Evolutionary conservation across 2,329 filamentous ascomycete species (phyloP), one percentile per base, ranked within the genome.

Genomic region (Colletotrichum australisinense): DNA sequence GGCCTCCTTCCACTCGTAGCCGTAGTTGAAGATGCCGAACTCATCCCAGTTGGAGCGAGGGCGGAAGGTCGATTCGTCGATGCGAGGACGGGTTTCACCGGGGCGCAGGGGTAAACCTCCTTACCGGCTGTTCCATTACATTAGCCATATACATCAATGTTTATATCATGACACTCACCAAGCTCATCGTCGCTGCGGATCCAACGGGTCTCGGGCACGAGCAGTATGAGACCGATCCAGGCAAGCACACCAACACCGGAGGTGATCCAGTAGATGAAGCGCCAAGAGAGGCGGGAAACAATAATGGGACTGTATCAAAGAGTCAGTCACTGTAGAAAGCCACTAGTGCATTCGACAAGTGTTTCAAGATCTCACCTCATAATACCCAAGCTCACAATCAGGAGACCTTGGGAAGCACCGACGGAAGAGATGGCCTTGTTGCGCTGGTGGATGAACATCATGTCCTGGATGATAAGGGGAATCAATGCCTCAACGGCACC

Each of bases 361-460:
- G 24, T n/a, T 28, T 19, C 22, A 16, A 6, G 35, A 1, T 58
- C 69, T 26, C 9, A 74, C 73, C 73, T 74, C 58, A 76, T 76
- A 2, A 80, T 78, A 28, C 79, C 79, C 8, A 81, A 74, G 5
- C 74, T 78, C 3, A 80, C 79, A 53, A 80, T 78, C 16, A 81
- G 73, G 12, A 83, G 24, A 4, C 80, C 81, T 76, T 75, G 74
- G 7, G 77, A 79, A 1, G 78, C 76, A 49, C 80, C 75, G 24
- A 83, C 76, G 6, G 78, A 75, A 11, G 81, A 79, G 52, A 83
- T 78, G 12, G 79, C 82, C 64, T 76, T 76, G 73, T 81, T 82
- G 4, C 82, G 78, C 77, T 84, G 78, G 67, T 84, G 82, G 22
- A 83, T 78, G 38, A 84, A 84, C 56, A 83, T 79, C 52, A 84